phyloP scores from a whole-genome alignment of 371 early-diverging fungal genomes.

The Rhizomucor miehei region DNA sequence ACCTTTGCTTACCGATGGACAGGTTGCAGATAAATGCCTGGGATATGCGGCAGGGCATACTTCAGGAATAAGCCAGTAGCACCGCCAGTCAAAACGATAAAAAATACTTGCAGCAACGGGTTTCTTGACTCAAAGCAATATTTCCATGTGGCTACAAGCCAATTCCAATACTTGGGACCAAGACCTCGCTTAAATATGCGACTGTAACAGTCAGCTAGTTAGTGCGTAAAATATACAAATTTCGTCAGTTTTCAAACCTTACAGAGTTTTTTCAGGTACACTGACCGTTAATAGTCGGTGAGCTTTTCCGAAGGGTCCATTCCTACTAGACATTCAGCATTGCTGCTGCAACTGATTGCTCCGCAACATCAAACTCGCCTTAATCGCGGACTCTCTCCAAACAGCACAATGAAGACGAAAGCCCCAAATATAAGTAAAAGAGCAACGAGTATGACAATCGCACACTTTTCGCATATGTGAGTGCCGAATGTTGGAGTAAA shows the following conservation, averaged over 20 bases:
- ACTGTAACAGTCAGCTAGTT: constrained; percentile 10
- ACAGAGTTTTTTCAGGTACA: constrained; percentile 25
- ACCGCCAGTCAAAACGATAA: constrained; percentile 23
- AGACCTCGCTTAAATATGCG: constrained; percentile 12
- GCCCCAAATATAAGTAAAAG: constrained; percentile 25
- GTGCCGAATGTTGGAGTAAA: no score
- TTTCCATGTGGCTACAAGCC: constrained; percentile 23
- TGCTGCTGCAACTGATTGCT: neutral
- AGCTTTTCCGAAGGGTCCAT: constrained; percentile 33
- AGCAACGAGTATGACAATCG: constrained; percentile 3
- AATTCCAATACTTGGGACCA: constrained; percentile 21
- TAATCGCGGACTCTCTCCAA: constrained; percentile 41
- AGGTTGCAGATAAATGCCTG: constrained; percentile 30
- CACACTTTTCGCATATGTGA: no score
- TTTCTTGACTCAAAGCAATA: constrained; percentile 46
- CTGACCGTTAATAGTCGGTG: constrained; percentile 21
- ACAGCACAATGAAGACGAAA: constrained; percentile 35
- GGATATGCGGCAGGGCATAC: constrained; percentile 37
- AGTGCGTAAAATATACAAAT: no score
- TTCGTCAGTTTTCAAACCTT: constrained; percentile 15
- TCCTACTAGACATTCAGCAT: constrained; percentile 12
- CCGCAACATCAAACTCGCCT: constrained; percentile 14
- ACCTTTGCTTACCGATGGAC: constrained; percentile 30
- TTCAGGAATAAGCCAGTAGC: constrained; percentile 29
- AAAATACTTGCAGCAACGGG: constrained; percentile 49